A percentile compares a stretch with the other conserved stretches of the same genome.
phyloP scores from a whole-genome alignment of 768 basidiomycete genomes.

The Lactarius tabidus region DNA sequence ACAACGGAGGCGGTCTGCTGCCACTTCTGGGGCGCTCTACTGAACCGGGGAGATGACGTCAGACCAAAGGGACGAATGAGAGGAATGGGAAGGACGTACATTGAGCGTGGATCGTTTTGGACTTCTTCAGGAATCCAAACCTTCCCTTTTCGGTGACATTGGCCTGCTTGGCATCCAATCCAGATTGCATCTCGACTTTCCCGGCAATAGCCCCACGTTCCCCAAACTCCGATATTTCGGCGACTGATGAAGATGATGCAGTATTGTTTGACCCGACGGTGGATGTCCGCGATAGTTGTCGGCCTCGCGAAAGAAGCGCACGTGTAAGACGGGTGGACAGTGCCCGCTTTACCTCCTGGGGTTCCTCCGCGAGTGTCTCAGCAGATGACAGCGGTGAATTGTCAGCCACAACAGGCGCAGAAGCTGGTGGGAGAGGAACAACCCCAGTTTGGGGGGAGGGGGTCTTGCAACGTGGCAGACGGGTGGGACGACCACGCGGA shows the following conservation, averaged over 20 bases:
- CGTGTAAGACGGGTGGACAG: constrained; percentile 18
- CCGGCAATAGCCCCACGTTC: background rate
- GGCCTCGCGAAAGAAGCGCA: background rate
- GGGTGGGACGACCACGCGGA: background rate
- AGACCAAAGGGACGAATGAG: background rate
- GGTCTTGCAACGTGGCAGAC: constrained; percentile 7
- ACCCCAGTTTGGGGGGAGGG: background rate
- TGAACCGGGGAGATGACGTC: background rate
- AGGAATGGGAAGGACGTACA: background rate
- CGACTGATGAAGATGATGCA: background rate
- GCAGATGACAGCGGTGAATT: constrained; percentile 21
- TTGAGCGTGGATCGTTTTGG: constrained; percentile 6
- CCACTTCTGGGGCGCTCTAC: background rate
- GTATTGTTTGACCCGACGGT: background rate
- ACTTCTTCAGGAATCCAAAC: constrained; percentile 18
- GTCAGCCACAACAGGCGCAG: background rate
- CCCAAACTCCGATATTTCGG: constrained; percentile 10
- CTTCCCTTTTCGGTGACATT: constrained; percentile 11
- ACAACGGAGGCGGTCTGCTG: constrained; percentile 1
- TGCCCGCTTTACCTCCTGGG: constrained; percentile 2
- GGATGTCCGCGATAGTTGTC: background rate
- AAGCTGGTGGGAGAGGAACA: background rate
- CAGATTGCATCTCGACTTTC: background rate
- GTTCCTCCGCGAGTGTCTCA: constrained; percentile 14
- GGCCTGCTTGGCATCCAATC: background rate